phyloP scores from a whole-genome alignment of 208 protist species.

The Acanthamoeba quina region DNA sequence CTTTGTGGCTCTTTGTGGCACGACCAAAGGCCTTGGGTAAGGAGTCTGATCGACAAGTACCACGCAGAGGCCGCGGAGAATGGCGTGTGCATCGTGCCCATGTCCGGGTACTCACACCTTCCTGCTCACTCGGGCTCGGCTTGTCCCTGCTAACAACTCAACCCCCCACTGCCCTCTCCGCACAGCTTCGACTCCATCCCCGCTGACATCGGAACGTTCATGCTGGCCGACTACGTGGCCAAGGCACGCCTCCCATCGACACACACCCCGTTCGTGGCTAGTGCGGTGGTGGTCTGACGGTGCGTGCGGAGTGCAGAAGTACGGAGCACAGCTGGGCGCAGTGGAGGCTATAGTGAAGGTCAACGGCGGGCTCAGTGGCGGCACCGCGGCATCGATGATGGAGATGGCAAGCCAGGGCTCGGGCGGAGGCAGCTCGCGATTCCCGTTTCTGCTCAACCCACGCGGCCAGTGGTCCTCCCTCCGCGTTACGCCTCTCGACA shows the following conservation, averaged over 20 bases:
- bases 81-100: slow-evolving; percentile 81
- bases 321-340: background rate
- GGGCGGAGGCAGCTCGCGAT: background rate
- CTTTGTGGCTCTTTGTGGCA: background rate
- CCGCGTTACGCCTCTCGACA: slow-evolving; percentile 37
- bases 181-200: slow-evolving; percentile 83
- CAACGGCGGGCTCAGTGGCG: slow-evolving; percentile 5
- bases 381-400: slow-evolving; percentile 58
- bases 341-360: background rate
- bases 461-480: background rate
- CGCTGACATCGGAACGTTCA: slow-evolving; percentile 74
- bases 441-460: slow-evolving; percentile 72
- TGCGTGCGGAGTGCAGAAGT: slow-evolving; percentile 17
- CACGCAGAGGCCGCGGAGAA: slow-evolving; percentile 73
- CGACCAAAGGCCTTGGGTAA: slow-evolving; percentile 76
- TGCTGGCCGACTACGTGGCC: slow-evolving; percentile 41
- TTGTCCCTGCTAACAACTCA: background rate
- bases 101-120: slow-evolving; percentile 68
- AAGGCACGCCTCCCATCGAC: background rate
- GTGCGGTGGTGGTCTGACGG: background rate
- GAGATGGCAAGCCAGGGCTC: background rate
- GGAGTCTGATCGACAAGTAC: slow-evolving; percentile 78
- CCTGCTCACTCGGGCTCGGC: background rate
- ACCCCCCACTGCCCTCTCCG: background rate
- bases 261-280: too few relatives aligned